Base-by-base conservation (phyloP, 306 rosid species). In the Arachis hypogaea region DNA sequence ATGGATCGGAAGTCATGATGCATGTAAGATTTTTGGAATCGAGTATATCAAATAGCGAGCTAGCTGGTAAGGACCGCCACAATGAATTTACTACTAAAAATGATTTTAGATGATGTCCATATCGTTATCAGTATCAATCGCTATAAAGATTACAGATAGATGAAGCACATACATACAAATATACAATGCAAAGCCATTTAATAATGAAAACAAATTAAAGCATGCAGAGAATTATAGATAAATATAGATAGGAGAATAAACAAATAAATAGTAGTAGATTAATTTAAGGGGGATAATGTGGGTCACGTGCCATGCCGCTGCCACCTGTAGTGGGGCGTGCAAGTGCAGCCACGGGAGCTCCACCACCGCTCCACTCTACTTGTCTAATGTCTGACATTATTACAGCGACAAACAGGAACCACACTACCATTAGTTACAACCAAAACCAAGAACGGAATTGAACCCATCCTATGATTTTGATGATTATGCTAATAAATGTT, bases 291-390 rank as follows among this genome's bases (percentile, higher is more conserved):
- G 38, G 51, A 7, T 68, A 41, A 73, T 84, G 89, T 9, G 75
- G 72, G 71, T 82, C 88, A 81, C 88, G 85, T 86, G 94, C 74
- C 85, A 84, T 86, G 94, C 74, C 56, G 62, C 47, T 59, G 74
- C 42, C 43, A 76, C 47, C 40, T 16, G 73, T 42, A 77, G 62
- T 51, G 80, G 70, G 64, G 62, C 69, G 81, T 81, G 85, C 78
- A 55, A 74, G 47, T 62, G 67, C 67, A 40, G 7, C 59, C 69
- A 57, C 59, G 73, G 73, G 77, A 72, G 16, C n/a, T 74, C 9
- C 65, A 38, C 38, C 38, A 33, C 38, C 38, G 4, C 69, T 72
- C 30, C 69, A 38, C 69, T 72, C 42, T 63, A 68, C 54, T 73
- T 14, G 41, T 36, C 83, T 79, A 75, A 67, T 33, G 38, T 33